A percentile compares a stretch with the other conserved stretches of the same genome.
phyloP scores from a whole-genome alignment of 1,284 basidiomycete species.

The Moesziomyces globuligerus region DNA sequence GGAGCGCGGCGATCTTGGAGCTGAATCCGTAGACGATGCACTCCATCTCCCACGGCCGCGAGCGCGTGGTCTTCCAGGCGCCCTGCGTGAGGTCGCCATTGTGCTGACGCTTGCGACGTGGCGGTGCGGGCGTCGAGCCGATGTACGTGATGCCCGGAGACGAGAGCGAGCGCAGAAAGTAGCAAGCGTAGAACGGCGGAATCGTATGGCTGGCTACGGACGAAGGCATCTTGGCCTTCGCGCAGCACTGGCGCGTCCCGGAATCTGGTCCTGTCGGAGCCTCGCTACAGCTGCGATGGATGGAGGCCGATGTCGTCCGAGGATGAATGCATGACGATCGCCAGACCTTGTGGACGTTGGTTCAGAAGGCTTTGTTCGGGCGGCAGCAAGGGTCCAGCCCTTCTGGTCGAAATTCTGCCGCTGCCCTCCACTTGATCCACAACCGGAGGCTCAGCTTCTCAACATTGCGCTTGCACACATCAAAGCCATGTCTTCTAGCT shows the following conservation, averaged over 20 bases:
- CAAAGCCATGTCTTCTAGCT: too few species aligned
- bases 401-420: too few species aligned
- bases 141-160: conserved; percentile 73
- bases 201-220: conserved; percentile 72
- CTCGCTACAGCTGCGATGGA: too few species aligned
- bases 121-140: conserved; percentile 83
- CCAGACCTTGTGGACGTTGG: too few species aligned
- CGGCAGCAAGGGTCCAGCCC: too few species aligned
- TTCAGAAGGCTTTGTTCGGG: too few species aligned
- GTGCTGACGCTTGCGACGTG: conserved; percentile 82
- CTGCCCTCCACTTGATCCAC: too few species aligned
- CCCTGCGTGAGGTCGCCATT: conserved; percentile 83
- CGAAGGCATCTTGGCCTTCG: conserved; percentile 26
- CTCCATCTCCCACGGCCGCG: conserved; percentile 88
- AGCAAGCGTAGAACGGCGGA: conserved; percentile 87
- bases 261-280: too few species aligned
- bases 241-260: background rate
- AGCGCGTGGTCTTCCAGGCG: conserved; percentile 77
- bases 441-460: background rate
- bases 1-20: conserved; percentile 80
- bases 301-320: too few species aligned
- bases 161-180: conserved; percentile 74
- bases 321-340: too few species aligned
- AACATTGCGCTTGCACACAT: background rate
- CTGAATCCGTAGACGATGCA: conserved; percentile 89